These are phyloP conservation scores for Talaromyces sp. DNA, from an alignment of 2,329 filamentous ascomycete species.

Conservation along the genomic window DNA sequence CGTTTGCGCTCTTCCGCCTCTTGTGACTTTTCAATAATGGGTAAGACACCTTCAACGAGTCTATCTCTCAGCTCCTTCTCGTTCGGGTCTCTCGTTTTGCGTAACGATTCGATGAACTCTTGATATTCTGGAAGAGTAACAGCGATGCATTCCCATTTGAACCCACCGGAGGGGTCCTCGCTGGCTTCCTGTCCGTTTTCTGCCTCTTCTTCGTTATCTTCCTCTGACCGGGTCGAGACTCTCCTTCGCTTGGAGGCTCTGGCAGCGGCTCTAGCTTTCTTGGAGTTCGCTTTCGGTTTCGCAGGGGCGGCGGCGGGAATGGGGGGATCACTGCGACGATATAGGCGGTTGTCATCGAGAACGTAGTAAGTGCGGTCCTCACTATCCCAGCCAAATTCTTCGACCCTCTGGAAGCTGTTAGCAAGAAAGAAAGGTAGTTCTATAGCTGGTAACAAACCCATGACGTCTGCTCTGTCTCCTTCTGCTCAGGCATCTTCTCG, in stretches of 20 bases:
- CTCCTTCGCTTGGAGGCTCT: conserved; percentile 70
- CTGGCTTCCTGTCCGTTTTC: conserved; percentile 31
- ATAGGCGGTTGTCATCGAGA: conserved; percentile 88
- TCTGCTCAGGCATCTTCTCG: conserved; percentile 76
- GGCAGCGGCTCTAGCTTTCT: conserved; percentile 56
- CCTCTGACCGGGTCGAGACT: conserved; percentile 35
- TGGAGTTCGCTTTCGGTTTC: conserved; percentile 60
- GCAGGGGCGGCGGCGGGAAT: conserved; percentile 50
- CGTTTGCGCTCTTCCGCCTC: conserved; percentile 64
- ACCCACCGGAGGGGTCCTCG: conserved; percentile 65
- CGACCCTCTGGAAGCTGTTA: conserved; percentile 32
- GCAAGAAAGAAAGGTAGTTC: not conserved
- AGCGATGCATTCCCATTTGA: conserved; percentile 87
- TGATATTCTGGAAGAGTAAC: conserved; percentile 74
- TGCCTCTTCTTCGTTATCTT: conserved; percentile 30
- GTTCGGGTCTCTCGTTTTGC: conserved; percentile 73
- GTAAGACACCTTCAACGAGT: conserved; percentile 71
- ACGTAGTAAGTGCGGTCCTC: conserved; percentile 84
- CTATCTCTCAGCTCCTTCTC: conserved; percentile 71
- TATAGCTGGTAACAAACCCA: conserved; percentile 59
- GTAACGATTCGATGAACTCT: conserved; percentile 62
- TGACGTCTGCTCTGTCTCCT: conserved; percentile 70
- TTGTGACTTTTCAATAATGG: conserved; percentile 72
- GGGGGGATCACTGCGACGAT: conserved; percentile 74
- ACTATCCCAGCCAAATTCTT: conserved; percentile 68